These are phyloP conservation scores for Camillea tinctor DNA, from an alignment of 2,329 filamentous ascomycete genomes.

Conservation along the genomic window DNA sequence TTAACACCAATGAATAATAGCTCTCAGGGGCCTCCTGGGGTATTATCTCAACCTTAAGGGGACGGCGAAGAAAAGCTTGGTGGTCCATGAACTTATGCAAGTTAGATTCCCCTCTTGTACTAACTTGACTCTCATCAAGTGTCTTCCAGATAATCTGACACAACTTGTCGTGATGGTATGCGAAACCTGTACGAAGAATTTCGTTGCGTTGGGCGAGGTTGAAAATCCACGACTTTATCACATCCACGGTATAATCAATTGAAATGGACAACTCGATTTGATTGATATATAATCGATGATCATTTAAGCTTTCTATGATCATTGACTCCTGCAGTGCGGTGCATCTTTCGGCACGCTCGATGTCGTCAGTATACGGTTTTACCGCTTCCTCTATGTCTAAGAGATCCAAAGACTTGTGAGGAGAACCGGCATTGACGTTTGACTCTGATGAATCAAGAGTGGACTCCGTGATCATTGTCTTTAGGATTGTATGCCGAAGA, in stretches of 20 bases:
- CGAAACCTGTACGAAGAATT: slow-evolving; percentile 73
- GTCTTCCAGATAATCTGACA: slow-evolving; percentile 63
- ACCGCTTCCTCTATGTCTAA: slow-evolving; percentile 9
- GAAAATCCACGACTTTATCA: slow-evolving; percentile 50
- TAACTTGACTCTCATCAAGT: slow-evolving; percentile 44
- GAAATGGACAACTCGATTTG: slow-evolving; percentile 65
- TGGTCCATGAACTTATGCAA: slow-evolving; percentile 39
- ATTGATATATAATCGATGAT: slow-evolving; percentile 71
- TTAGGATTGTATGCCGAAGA: slow-evolving; percentile 11
- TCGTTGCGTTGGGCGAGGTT: slow-evolving; percentile 56
- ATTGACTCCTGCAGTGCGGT: slow-evolving; percentile 76
- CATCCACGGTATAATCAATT: slow-evolving; percentile 28
- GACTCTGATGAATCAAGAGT: background rate
- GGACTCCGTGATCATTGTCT: background rate
- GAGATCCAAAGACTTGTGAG: slow-evolving; percentile 1
- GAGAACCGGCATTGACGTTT: background rate
- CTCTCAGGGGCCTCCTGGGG: slow-evolving; percentile 8
- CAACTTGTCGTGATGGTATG: slow-evolving; percentile 51
- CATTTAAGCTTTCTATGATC: slow-evolving; percentile 68
- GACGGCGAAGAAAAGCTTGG: slow-evolving; percentile 47
- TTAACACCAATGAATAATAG: slow-evolving; percentile 46
- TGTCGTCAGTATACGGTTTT: slow-evolving; percentile 19
- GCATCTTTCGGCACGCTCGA: slow-evolving; percentile 56
- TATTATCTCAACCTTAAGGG: slow-evolving; percentile 60
- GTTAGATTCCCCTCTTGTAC: slow-evolving; percentile 25